phyloP scores from a whole-genome alignment of 345 rosid species.

The Aquilaria yunnanensis region DNA sequence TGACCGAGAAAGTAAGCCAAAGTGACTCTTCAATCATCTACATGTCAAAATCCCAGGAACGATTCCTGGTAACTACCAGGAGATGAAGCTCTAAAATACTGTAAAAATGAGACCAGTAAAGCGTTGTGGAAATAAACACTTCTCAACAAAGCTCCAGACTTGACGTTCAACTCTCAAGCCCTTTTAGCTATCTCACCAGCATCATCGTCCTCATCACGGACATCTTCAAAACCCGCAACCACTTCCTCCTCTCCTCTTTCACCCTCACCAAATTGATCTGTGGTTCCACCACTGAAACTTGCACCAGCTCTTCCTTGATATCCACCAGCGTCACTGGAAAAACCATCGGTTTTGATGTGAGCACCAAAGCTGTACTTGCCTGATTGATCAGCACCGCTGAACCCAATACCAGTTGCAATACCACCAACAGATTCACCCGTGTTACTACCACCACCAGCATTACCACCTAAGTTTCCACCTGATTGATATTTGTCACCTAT shows the following conservation, averaged over 20 bases:
- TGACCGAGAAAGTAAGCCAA: too few species aligned
- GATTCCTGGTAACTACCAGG: too few species aligned
- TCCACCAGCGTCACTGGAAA: background rate
- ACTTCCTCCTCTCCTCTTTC: constrained; percentile 25
- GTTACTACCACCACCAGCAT: constrained; percentile 11
- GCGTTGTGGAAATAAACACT: too few species aligned
- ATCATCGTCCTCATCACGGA: constrained; percentile 33
- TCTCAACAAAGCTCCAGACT: too few species aligned
- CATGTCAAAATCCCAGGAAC: too few species aligned
- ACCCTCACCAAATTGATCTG: constrained; percentile 15
- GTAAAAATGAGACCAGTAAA: too few species aligned
- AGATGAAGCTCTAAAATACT: too few species aligned
- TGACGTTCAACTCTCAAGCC: constrained; percentile 32
- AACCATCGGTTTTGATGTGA: too few species aligned
- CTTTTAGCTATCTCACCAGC: constrained; percentile 56
- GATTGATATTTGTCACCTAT: constrained; percentile 14
- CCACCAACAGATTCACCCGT: constrained; percentile 25
- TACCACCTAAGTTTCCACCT: background rate
- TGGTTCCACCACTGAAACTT: too few species aligned
- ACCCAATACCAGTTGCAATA: constrained; percentile 9
- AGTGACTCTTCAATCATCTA: too few species aligned
- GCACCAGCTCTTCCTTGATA: background rate
- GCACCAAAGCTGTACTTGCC: too few species aligned
- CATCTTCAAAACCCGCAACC: constrained; percentile 19
- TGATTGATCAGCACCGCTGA: constrained; percentile 19